A percentile compares a stretch with the other conserved stretches of the same genome.
These are phyloP conservation scores for Pestalotiopsis sp. DNA, from an alignment of 2,329 filamentous ascomycete species.

Conservation along the genomic window DNA sequence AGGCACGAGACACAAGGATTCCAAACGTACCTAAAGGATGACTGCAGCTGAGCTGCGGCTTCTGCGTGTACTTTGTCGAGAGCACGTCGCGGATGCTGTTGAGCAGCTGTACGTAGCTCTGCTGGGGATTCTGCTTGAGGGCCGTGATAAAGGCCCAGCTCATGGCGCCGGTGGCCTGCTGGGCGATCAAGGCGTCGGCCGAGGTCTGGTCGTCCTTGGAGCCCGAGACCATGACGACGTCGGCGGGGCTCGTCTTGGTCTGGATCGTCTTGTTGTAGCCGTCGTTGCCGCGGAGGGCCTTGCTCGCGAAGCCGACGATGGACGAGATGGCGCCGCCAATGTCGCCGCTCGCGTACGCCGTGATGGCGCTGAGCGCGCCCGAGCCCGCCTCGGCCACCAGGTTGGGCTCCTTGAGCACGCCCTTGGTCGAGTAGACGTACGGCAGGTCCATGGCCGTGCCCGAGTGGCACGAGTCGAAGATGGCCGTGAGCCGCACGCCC, in stretches of 20 bases:
- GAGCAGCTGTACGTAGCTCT: slow-evolving; percentile 94
- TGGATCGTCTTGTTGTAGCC: slow-evolving; percentile 76
- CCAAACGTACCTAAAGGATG: slow-evolving; percentile 79
- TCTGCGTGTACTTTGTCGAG: slow-evolving; percentile 84
- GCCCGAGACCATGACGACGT: slow-evolving; percentile 97
- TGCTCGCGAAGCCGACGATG: slow-evolving; percentile 84
- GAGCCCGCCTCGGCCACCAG: slow-evolving; percentile 67
- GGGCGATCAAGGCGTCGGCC: slow-evolving; percentile 86
- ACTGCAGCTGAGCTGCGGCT: slow-evolving; percentile 94
- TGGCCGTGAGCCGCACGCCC: slow-evolving; percentile 61
- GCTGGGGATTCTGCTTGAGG: slow-evolving; percentile 94
- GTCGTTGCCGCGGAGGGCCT: slow-evolving; percentile 79
- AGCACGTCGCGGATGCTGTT: slow-evolving; percentile 96
- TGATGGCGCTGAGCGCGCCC: slow-evolving; percentile 59
- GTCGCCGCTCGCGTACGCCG: slow-evolving; percentile 68
- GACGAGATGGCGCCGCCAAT: slow-evolving; percentile 79
- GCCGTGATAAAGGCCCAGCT: slow-evolving; percentile 94
- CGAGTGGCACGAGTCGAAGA: slow-evolving; percentile 68
- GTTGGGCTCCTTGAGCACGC: slow-evolving; percentile 68
- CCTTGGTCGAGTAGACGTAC: slow-evolving; percentile 70
- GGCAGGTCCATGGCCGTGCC: slow-evolving; percentile 66
- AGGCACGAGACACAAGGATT: not conserved
- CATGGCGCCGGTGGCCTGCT: slow-evolving; percentile 95
- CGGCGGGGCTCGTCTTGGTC: slow-evolving; percentile 92
- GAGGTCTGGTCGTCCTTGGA: slow-evolving; percentile 96